Percentiles rank a stretch among this genome's conserved stretches.
These are phyloP conservation scores for Fusarium hostae DNA, from an alignment of 2,329 filamentous ascomycete genomes.

Conservation along the genomic window DNA sequence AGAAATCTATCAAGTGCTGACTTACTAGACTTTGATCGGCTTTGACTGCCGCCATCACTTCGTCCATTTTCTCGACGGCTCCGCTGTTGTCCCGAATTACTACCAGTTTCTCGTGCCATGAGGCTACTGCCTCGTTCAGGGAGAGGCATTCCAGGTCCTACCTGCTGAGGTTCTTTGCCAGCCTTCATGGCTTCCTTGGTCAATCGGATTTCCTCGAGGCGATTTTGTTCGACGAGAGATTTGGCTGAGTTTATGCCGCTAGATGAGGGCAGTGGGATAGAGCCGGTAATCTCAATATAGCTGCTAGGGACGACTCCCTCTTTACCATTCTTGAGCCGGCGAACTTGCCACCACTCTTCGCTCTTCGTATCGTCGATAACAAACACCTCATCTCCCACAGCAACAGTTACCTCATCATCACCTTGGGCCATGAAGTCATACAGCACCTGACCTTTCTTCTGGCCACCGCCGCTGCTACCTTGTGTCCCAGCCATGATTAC, in stretches of 20 bases:
- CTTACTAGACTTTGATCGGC: slow-evolving; percentile 78
- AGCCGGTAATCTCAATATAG: slow-evolving; percentile 89
- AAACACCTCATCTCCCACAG: slow-evolving; percentile 88
- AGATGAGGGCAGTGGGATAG: slow-evolving; percentile 62
- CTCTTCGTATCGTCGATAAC: slow-evolving; percentile 91
- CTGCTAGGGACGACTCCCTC: slow-evolving; percentile 97
- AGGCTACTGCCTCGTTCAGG: slow-evolving; percentile 85
- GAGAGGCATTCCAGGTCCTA: slow-evolving; percentile 80
- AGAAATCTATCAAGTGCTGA: background rate
- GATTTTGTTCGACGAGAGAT: slow-evolving; percentile 80
- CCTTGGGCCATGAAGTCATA: slow-evolving; percentile 98
- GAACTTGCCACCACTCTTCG: slow-evolving; percentile 98
- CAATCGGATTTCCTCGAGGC: slow-evolving; percentile 83
- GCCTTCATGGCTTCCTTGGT: slow-evolving; percentile 81
- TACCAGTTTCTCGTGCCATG: slow-evolving; percentile 72
- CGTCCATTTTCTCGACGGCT: slow-evolving; percentile 74
- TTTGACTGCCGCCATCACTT: slow-evolving; percentile 63
- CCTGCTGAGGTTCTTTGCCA: slow-evolving; percentile 68
- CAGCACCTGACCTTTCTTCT: slow-evolving; percentile 86
- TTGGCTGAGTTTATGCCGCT: slow-evolving; percentile 62
- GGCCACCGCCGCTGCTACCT: slow-evolving; percentile 18
- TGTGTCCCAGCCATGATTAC: slow-evolving; percentile 84
- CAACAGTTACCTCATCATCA: slow-evolving; percentile 94
- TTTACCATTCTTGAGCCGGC: slow-evolving; percentile 88
- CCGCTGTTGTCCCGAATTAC: slow-evolving; percentile 77